Evolutionary conservation across 139 green algal species (phyloP), one percentile per base, ranked within the genome.

Genomic region (Coccomyxa sp.): DNA sequence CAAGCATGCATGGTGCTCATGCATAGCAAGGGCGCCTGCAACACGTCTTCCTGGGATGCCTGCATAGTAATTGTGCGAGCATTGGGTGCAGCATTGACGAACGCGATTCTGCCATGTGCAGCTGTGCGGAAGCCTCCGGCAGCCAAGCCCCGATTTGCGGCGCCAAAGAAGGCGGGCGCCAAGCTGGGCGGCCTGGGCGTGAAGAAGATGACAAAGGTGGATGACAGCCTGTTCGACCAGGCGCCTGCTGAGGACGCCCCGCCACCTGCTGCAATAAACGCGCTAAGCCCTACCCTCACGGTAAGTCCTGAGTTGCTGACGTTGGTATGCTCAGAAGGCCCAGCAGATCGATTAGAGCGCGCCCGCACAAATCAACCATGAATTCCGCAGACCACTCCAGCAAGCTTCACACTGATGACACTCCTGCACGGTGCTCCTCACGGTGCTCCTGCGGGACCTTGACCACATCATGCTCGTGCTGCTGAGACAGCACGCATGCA

Each of bases 191-290:
- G 93, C 12, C 82, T 98, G 74, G 93, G 94, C 18, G 86, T 97
- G 27, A 95, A 95, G 83, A 97, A 97, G 88, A 86, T 97, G 77
- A 83, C 83, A 22, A 94, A 95, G 81, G 75, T 92, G n/a, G 92
- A 97, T 79, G 92, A 96, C 3, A 87, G 82, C 22, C 74, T 96
- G 74, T 97, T 95, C 79, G 91, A 95, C 64, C 93, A 95, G 35
- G 81, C 82, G 40, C 87, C 85, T 5, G 79, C 75, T 33, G 81
- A 87, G 34, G 29, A 70, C 16, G 70, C 50, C 50, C 50, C 50
- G 2, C 50, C 79, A 58, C 55, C 79, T 73, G 71, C 71, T 50
- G 12, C 31, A 41, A 33, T 36, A 44, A 14, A 22, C n/a, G 31
- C n/a, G 38, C 14, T 31, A 35, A 75, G 70, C 70, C 16, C 70